phyloP scores from a whole-genome alignment of 352 stramenopile genomes.

The Phytophthora pseudosyringae region DNA sequence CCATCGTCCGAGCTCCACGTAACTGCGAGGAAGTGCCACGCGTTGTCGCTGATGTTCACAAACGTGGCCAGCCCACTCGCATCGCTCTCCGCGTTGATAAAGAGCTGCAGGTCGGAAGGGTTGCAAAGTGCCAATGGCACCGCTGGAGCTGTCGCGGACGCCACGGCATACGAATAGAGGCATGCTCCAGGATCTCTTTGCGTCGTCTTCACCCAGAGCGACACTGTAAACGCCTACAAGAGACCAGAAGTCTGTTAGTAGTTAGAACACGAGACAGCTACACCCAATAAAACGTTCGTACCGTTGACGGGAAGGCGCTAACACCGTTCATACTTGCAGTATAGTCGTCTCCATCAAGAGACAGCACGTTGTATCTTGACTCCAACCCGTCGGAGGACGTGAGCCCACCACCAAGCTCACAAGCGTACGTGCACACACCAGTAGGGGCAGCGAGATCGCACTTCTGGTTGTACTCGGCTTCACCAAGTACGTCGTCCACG shows the following conservation, averaged over 20 bases:
- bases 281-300: conserved; percentile 15
- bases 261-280: not conserved
- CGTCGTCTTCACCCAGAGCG: conserved; percentile 66
- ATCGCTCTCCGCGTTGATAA: conserved; percentile 45
- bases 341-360: conserved; percentile 48
- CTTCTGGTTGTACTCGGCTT: conserved; percentile 69
- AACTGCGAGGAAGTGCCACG: conserved; percentile 74
- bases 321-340: conserved; percentile 43
- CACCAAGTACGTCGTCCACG: conserved; percentile 62
- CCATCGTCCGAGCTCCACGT: conserved; percentile 66
- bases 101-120: conserved; percentile 62
- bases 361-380: conserved; percentile 42
- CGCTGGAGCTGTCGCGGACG: conserved; percentile 5
- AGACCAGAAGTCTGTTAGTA: not conserved
- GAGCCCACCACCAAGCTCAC: conserved; percentile 52
- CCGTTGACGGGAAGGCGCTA: conserved; percentile 47
- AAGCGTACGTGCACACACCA: conserved; percentile 56
- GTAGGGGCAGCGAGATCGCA: conserved; percentile 67
- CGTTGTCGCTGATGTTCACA: conserved; percentile 66
- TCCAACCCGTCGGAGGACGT: conserved; percentile 17
- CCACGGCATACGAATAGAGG: conserved; percentile 53
- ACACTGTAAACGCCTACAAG: conserved; percentile 58
- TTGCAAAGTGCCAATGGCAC: conserved; percentile 65
- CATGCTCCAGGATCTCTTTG: conserved; percentile 40
- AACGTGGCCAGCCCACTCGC: conserved; percentile 51